Percentiles rank a stretch among this genome's conserved stretches.
Conservation (phyloP, 768 basidiomycete species). For the Gymnopilus dilepis region DNA sequence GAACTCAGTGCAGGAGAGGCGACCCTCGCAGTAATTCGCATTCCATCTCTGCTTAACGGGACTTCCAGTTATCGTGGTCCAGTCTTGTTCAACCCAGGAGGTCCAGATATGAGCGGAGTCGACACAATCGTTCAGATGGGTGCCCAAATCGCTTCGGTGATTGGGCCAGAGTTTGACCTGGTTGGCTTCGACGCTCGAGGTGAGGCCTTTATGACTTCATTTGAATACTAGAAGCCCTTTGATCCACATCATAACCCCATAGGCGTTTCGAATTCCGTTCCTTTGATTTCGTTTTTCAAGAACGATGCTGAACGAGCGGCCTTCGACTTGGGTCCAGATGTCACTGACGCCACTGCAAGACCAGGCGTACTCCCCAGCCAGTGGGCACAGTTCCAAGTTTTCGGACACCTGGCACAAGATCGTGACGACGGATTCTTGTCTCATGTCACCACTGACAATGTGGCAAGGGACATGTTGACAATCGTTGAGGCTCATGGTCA, state of each 20-base stretch:
- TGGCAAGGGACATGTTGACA: slow-evolving; percentile 42
- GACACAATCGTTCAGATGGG: slow-evolving; percentile 29
- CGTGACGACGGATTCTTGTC: slow-evolving; percentile 32
- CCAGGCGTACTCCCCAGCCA: slow-evolving; percentile 29
- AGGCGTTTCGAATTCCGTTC: slow-evolving; percentile 43
- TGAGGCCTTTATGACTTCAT: slow-evolving; percentile 20
- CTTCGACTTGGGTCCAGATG: slow-evolving; percentile 10
- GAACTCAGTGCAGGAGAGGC: slow-evolving; percentile 43
- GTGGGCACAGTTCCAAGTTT: slow-evolving; percentile 39
- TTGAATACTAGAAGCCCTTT: background rate
- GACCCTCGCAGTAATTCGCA: slow-evolving; percentile 47
- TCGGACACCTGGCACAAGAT: slow-evolving; percentile 37
- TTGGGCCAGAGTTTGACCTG: slow-evolving; percentile 51
- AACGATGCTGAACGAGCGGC: slow-evolving; percentile 38
- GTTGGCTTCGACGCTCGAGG: slow-evolving; percentile 55
- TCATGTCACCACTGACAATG: slow-evolving; percentile 42
- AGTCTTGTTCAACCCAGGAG: slow-evolving; percentile 53
- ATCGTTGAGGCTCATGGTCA: slow-evolving; percentile 39
- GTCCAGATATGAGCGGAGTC: slow-evolving; percentile 52
- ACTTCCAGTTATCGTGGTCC: slow-evolving; percentile 46
- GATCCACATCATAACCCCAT: background rate
- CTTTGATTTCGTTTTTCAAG: slow-evolving; percentile 41
- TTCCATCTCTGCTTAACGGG: slow-evolving; percentile 37
- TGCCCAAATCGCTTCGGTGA: slow-evolving; percentile 29
- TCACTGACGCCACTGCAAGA: background rate